A percentile compares a stretch with the other conserved stretches of the same genome.
Conservation (phyloP, 768 basidiomycete genomes). For the Xerocomellus dryophilus region DNA sequence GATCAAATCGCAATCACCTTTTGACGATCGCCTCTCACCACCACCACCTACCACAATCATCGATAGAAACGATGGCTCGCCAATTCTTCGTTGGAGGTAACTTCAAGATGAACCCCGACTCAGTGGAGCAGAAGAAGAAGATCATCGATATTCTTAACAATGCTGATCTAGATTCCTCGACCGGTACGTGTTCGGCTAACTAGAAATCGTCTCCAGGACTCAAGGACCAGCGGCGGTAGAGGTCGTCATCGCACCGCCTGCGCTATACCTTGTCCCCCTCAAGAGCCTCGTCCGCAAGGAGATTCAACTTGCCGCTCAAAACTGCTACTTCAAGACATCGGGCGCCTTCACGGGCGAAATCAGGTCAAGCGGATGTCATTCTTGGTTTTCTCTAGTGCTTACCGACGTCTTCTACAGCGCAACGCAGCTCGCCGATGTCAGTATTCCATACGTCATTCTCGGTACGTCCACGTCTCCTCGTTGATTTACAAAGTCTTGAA, state of each 20-base stretch:
- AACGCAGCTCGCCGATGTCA: constrained; percentile 79
- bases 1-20: constrained; percentile 6
- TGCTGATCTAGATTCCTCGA: constrained; percentile 70
- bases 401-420: constrained; percentile 47
- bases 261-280: constrained; percentile 81
- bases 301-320: constrained; percentile 85
- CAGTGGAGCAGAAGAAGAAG: constrained; percentile 56
- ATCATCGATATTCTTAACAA: constrained; percentile 74
- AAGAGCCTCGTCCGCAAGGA: constrained; percentile 59
- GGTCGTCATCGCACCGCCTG: constrained; percentile 90
- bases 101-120: constrained; percentile 95
- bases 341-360: constrained; percentile 98
- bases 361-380: constrained; percentile 50
- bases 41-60: not conserved
- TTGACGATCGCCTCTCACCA: not conserved
- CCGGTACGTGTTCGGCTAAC: constrained; percentile 49
- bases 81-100: constrained; percentile 95
- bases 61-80: constrained; percentile 54
- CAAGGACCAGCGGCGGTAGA: constrained; percentile 45
- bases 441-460: constrained; percentile 87
- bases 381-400: not conserved
- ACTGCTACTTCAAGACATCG: constrained; percentile 76
- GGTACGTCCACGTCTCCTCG: constrained; percentile 43
- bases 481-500: not conserved
- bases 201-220: not conserved